These are phyloP conservation scores for Nicotiana rustica DNA, from an alignment of 305 asterid species.

Conservation along the genomic window DNA sequence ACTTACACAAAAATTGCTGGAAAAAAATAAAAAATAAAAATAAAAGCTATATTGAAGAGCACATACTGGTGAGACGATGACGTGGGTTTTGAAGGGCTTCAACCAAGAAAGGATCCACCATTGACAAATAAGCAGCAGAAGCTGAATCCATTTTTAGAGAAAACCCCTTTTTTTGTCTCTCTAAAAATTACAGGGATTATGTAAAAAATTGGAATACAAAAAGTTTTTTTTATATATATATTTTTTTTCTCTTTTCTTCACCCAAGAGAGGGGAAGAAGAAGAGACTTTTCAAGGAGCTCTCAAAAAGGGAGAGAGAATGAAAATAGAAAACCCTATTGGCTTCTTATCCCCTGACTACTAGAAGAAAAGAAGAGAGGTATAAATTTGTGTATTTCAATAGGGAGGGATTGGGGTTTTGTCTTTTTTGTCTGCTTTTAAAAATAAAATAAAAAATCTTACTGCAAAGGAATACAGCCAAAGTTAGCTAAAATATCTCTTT, in stretches of 20 bases:
- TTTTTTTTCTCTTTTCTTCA: conserved; percentile 39
- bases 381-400: neutral
- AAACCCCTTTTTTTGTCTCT: conserved; percentile 23
- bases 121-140: conserved; percentile 52
- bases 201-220: neutral
- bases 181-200: neutral
- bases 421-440: neutral
- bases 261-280: conserved; percentile 42
- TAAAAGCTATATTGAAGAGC: neutral
- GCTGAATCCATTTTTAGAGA: conserved; percentile 39
- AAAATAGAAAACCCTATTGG: conserved; percentile 35
- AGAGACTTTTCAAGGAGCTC: conserved; percentile 38
- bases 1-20: neutral
- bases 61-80: conserved; percentile 90
- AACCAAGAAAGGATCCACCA: conserved; percentile 94
- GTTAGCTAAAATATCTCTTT: neutral
- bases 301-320: conserved; percentile 24
- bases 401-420: conserved; percentile 30
- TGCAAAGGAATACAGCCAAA: neutral
- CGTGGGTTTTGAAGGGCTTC: conserved; percentile 99
- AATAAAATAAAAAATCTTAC: neutral
- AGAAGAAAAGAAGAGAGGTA: conserved; percentile 25
- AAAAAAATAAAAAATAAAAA: neutral
- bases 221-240: neutral
- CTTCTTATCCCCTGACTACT: conserved; percentile 35